Conservation (phyloP, 768 basidiomycete genomes). For the Lentinus tigrinus region DNA sequence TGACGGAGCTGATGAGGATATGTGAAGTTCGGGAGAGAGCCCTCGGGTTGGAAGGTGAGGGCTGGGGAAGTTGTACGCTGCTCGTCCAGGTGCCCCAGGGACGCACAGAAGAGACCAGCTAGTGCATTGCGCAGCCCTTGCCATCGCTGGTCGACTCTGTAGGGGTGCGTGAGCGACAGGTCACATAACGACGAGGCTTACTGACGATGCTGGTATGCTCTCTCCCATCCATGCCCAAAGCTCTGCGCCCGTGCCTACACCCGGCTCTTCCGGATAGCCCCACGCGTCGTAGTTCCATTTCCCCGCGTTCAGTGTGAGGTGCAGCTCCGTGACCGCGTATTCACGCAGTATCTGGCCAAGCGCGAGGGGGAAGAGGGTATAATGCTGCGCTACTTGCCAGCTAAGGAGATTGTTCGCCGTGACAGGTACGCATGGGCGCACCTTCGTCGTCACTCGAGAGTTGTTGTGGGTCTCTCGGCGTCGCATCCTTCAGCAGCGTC, state of each 20-base stretch:
- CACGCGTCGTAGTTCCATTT: conserved; percentile 87
- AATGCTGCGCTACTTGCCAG: conserved; percentile 67
- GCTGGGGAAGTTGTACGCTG: conserved; percentile 70
- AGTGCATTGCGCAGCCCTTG: conserved; percentile 82
- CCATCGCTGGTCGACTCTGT: conserved; percentile 78
- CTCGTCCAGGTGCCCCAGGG: conserved; percentile 75
- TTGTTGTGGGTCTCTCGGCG: conserved; percentile 55
- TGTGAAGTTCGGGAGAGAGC: conserved; percentile 49
- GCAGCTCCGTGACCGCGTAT: conserved; percentile 84
- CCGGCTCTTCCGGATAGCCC: conserved; percentile 76
- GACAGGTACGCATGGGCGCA: conserved; percentile 32
- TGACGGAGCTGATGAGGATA: conserved; percentile 62
- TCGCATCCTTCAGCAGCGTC: conserved; percentile 52
- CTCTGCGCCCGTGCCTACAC: conserved; percentile 84
- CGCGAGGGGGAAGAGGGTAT: conserved; percentile 81
- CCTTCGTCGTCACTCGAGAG: conserved; percentile 46
- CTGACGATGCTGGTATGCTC: conserved; percentile 16
- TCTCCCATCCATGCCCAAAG: conserved; percentile 93
- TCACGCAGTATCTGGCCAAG: conserved; percentile 85
- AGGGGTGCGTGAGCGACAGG: neutral
- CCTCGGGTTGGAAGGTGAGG: conserved; percentile 60
- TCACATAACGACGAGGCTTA: neutral
- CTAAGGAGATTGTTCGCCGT: neutral
- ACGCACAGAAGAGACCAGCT: conserved; percentile 93
- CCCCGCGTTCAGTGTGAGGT: conserved; percentile 87